Base-by-base conservation (phyloP, 345 rosid genomes). In the Melaleuca quinquenervia region DNA sequence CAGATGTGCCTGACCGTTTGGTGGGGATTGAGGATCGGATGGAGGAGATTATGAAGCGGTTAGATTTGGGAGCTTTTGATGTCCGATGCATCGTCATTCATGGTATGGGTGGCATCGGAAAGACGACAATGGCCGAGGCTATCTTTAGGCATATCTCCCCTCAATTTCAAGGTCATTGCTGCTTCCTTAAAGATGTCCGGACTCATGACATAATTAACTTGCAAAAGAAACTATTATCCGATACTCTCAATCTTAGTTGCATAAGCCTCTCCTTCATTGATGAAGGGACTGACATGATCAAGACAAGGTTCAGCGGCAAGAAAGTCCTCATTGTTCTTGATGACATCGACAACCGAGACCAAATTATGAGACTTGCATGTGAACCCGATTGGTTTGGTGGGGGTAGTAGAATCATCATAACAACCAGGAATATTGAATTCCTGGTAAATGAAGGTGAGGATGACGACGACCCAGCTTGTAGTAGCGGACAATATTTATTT, bases 281-380 rank as follows among this genome's bases (percentile, higher is more conserved):
- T n/a, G 80, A 84, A n/a, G 86, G 82, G 6, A 27, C 11, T 26
- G 32, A 84, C 2, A 6, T 20, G 58, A 49, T 84, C 55, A 48
- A 27, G 21, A 27, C 5, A 2, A 84, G 13, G 20, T 29, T 84
- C 15, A 48, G 0, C 5, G 22, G 3, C 4, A 84, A 58, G 44
- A 84, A 62, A 60, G 82, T 84, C 0, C 82, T 84, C 48, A 6
- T 84, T 49, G 54, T 84, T 50, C 60, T 84, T 18, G 86, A 84
- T 50, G 86, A 84, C 45, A 26, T 60, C 0, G 27, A 64, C 6
- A 18, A 27, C 0, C 0, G 0, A 2, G n/a, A 62, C 51, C 86
- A 84, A n/a, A 76, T 84, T 11, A 21, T 15, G 26, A 5, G 54
- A 8, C 56, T 84, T 27, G 80, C 29, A 4, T 58, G n/a, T 0